Percentiles rank a stretch among this genome's conserved stretches.
phyloP scores from a whole-genome alignment of 257 asterid species.

The Solanum bukasovii region DNA sequence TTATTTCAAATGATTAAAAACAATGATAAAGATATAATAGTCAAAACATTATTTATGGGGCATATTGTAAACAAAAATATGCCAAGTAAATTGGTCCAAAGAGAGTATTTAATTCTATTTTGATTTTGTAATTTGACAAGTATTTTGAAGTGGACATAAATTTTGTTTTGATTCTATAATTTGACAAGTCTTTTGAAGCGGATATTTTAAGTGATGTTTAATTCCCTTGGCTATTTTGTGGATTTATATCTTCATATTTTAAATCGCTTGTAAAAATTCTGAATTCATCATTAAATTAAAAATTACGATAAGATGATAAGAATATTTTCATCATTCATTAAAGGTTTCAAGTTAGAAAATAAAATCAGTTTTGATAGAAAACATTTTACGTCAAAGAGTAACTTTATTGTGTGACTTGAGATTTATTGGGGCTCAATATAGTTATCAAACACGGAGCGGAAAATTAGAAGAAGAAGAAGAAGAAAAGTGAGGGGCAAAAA shows the following conservation, averaged over 20 bases:
- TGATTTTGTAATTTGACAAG: not conserved
- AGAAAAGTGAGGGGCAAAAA: not conserved
- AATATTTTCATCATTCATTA: not conserved
- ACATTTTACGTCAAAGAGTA: not conserved
- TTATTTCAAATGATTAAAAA: not conserved
- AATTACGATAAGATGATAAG: rapidly evolving
- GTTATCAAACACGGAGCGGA: not conserved
- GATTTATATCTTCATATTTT: not conserved
- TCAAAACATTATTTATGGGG: not conserved
- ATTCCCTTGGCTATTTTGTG: not conserved
- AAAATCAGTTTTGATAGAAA: not conserved
- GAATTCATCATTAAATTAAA: rapidly evolving
- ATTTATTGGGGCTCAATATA: not conserved
- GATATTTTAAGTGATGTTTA: not conserved
- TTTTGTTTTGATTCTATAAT: not conserved
- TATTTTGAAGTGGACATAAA: not conserved
- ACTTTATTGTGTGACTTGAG: not conserved
- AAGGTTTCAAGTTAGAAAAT: not conserved
- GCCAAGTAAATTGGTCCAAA: not conserved
- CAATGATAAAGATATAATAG: too few species aligned
- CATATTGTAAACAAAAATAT: not conserved
- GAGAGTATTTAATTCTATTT: not conserved
- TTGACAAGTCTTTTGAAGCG: not conserved
- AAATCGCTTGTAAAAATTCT: rapidly evolving
- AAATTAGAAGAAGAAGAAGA: not conserved